Base-by-base conservation (phyloP, 2,329 filamentous ascomycete genomes). In the Colletotrichum sp. region DNA sequence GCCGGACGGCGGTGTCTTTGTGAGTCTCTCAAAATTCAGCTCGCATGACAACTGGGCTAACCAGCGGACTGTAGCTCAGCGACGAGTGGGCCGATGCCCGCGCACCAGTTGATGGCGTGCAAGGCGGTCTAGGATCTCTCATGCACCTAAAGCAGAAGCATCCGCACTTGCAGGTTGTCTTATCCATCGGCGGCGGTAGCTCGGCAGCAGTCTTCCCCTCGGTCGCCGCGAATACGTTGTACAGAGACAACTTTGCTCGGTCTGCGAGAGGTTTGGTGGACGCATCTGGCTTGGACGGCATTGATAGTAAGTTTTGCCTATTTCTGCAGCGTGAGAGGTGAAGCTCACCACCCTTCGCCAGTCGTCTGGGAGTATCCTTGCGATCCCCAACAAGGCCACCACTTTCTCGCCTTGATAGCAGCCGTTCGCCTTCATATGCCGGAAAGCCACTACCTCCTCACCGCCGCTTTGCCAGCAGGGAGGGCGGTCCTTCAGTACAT, bases 341-440 rank as follows among this genome's bases (percentile, higher is more conserved):
- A 58, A 60, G 77, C 77, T 65, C 56, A 75, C 55, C 61, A 72
- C 12, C 43, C 58, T 34, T 55, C 76, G 48, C 43, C 75, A 96
- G 94, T 97, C 82, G 93, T 94, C 80, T 97, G 95, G 95, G 93
- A 95, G 82, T 94, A 95, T 79, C 94, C 95, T 3, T 89, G 89
- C 70, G 88, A 94, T 81, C 82, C 87, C 3, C 87, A 91, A 69
- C 91, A 96, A 83, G 94, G 94, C 28, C 86, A 88, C 76, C 90
- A 96, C 82, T 96, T 95, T 81, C 84, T 96, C 60, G 88, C 90
- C 22, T 88, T 97, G 30, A 88, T 96, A 34, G 90, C 91, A 12
- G 87, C 90, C 22, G 86, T 95, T 67, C 93, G 95, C 74, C 85
- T 91, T 72, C 89, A 92, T 71, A 88, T 96, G n/a, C 92, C 93